Evolutionary conservation across 768 basidiomycete species (phyloP).

Genomic region (Mycena epipterygia): DNA sequence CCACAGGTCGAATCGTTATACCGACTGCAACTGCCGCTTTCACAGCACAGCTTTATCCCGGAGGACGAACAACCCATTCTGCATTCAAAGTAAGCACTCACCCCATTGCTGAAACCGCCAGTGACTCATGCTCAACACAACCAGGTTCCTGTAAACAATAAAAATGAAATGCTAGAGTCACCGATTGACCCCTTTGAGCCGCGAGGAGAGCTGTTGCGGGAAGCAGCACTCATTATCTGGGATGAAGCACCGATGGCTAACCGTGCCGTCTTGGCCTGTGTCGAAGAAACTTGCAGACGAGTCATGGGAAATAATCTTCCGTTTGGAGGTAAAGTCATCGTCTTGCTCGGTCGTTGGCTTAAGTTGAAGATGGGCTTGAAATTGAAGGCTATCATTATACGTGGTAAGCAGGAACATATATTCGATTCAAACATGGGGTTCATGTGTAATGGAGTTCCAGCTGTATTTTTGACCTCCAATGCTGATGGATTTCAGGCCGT

Average conservation of each 20-base stretch:
- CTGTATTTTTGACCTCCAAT: not conserved
- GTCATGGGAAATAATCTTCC: slow-evolving; percentile 47
- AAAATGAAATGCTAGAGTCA: slow-evolving; percentile 47
- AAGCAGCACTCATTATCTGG: slow-evolving; percentile 45
- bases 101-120: not conserved
- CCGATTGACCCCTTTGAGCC: slow-evolving; percentile 43
- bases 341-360: slow-evolving; percentile 2
- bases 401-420: not conserved
- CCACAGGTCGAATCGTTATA: slow-evolving; percentile 45
- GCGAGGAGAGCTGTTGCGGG: slow-evolving; percentile 48
- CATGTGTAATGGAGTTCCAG: not conserved
- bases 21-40: slow-evolving; percentile 55
- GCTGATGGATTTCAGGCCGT: not conserved
- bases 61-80: slow-evolving; percentile 55
- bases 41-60: slow-evolving; percentile 53
- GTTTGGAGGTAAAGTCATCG: not conserved
- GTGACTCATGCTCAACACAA: not conserved
- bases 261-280: slow-evolving; percentile 43
- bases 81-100: slow-evolving; percentile 49
- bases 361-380: not conserved
- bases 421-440: not conserved
- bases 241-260: slow-evolving; percentile 40
- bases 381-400: not conserved
- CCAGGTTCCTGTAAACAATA: slow-evolving; percentile 51
- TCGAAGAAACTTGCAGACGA: slow-evolving; percentile 56